A percentile compares a stretch with the other conserved stretches of the same genome.
phyloP scores from a whole-genome alignment of 371 early-diverging fungal species.

The Mortierella sp. region DNA sequence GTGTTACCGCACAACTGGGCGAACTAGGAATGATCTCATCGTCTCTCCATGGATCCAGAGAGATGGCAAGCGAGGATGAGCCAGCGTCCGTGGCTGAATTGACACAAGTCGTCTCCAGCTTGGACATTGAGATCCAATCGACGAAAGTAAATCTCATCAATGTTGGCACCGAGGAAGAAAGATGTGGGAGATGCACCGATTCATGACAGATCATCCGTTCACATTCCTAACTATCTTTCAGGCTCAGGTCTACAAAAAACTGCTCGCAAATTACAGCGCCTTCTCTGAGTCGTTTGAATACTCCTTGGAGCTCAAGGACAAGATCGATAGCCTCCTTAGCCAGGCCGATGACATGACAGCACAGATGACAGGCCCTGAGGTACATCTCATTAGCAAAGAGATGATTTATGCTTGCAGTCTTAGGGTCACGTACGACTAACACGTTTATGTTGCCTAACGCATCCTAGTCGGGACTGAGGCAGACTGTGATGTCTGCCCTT shows the following conservation, averaged over 20 bases:
- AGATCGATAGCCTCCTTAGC: slow-evolving; percentile 27
- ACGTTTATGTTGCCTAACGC: not conserved
- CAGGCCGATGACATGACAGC: slow-evolving; percentile 33
- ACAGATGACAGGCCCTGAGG: slow-evolving; percentile 38
- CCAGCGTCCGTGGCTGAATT: slow-evolving; percentile 35
- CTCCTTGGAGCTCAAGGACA: slow-evolving; percentile 45
- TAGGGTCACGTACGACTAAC: not conserved
- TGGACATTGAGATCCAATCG: slow-evolving; percentile 45
- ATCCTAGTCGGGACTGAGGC: slow-evolving; percentile 36
- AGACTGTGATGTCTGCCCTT: slow-evolving; percentile 44
- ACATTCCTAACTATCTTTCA: not conserved
- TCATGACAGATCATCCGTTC: not conserved
- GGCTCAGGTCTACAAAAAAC: slow-evolving; percentile 52
- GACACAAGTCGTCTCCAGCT: slow-evolving; percentile 7
- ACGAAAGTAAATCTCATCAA: slow-evolving; percentile 26
- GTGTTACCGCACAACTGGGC: slow-evolving; percentile 44
- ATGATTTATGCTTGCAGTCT: no score
- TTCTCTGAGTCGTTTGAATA: slow-evolving; percentile 48
- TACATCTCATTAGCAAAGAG: no score
- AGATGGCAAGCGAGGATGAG: not conserved
- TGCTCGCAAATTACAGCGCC: slow-evolving; percentile 48
- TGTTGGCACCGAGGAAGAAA: no score
- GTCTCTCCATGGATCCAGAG: not conserved
- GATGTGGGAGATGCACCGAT: no score
- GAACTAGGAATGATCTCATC: slow-evolving; percentile 23